Evolutionary conservation across 2,329 filamentous ascomycete species (phyloP), one percentile per base, ranked within the genome.

Genomic region (Fusarium cyanostomum): DNA sequence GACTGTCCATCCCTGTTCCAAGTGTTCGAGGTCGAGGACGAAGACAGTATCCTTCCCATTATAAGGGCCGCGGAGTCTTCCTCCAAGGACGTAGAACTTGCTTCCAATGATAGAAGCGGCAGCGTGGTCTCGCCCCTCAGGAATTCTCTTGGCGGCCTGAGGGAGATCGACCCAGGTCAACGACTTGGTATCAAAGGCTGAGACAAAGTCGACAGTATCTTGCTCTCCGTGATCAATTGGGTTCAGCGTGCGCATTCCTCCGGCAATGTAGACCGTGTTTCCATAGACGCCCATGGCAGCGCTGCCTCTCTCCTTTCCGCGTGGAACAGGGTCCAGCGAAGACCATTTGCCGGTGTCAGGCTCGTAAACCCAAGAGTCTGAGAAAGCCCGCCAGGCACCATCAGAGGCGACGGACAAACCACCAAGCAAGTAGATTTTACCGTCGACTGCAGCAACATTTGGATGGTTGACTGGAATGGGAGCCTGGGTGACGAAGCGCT

Each of bases 401-500:
- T 69, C 58, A 11, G 55, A 37, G 5, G 62, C 64, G 8, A 62
- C 67, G 2, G 62, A 62, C 2, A 80, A 68, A 0, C 75, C 78
- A 7, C 79, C 78, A 3, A 81, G 66, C 0, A 80, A 44, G 52
- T 79, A 80, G 11, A 80, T 68, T 50, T 75, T 76, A 39, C 72
- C 72, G 38, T 74, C 56, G 3, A 77, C 67, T 0, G 64, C 73
- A 7, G 74, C 78, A 16, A 71, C 73, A 46, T 80, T 81, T 41
- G 72, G 67, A 49, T 80, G 77, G 43, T 78, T 79, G 3, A 76
- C 57, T 6, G 66, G 39, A 0, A 70, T 38, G 0, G 78, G 78
- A 0, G 74, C 52, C 5, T 72, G 64, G 0, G 75, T 62, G 2
- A 60, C 70, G 2, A 45, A 42, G 9, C 42, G 48, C 68, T 42